Evolutionary conservation across 2,329 filamentous ascomycete genomes (phyloP), one percentile per base, ranked within the genome.

Genomic region (Alternaria sp.): DNA sequence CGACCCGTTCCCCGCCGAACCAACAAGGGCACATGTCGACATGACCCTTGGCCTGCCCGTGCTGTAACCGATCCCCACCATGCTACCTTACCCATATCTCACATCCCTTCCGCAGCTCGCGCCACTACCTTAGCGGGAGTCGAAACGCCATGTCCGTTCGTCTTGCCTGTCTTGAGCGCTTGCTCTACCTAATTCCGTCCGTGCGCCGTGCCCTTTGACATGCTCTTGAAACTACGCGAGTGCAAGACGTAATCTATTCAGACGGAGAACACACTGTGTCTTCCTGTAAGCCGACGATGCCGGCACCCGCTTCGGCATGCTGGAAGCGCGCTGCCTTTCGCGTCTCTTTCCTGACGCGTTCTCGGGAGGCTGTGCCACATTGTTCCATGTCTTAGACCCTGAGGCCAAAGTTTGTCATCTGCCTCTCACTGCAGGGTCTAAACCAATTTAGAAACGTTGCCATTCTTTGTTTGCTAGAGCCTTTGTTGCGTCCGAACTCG

Each of bases 21-120:
- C 71, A 69, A 59, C 74, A 72, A 69, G 73, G 74, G 65, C 68
- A 64, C 56, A 68, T 52, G 61, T 59, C 64, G 43, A 61, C 67
- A 67, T 67, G 49, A 52, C 49, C 68, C 68, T 68, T 64, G 64
- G 62, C 62, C 58, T 72, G 74, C 69, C 74, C 71, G 71, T 76
- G 73, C 70, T 59, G 56, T 32, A 70, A 73, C 74, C 72, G 72
- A 78, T 78, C 75, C 76, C 69, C 71, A 61, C 69, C 65, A 71
- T 74, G 69, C 63, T 74, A 70, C 72, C 75, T 74, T 73, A 72
- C 69, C 61, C 52, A 69, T 71, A 75, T 77, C 74, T 73, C 70
- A 73, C 76, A 77, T 78, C 71, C 74, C 74, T 75, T 76, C 76
- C 74, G 70, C 70, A 73, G 58, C 74, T 69, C 64, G 71, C 75